These are phyloP conservation scores for Zoysia japonica DNA, from an alignment of 176 grass and related monocot species.

Conservation along the genomic window DNA sequence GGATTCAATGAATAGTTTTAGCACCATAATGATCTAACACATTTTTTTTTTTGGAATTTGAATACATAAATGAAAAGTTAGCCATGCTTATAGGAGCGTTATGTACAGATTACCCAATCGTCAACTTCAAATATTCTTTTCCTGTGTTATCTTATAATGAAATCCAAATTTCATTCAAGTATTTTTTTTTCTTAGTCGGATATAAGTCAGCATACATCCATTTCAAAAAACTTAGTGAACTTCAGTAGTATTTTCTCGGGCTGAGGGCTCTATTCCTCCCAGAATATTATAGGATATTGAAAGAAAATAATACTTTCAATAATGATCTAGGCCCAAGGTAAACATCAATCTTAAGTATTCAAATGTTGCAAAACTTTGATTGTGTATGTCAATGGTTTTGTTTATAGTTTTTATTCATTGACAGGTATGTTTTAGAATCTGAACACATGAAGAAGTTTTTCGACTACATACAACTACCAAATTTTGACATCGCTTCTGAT, in stretches of 20 bases:
- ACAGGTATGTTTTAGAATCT: constrained; percentile 93
- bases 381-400: constrained; percentile 11
- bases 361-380: constrained; percentile 19
- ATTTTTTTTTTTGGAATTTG: constrained; percentile 2
- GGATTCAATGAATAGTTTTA: no score
- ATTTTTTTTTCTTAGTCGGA: background rate
- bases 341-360: background rate
- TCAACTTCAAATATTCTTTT: no score
- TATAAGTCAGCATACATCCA: constrained; percentile 2
- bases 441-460: constrained; percentile 99
- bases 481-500: constrained; percentile 99
- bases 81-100: background rate
- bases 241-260: background rate
- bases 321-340: constrained; percentile 1
- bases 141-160: background rate
- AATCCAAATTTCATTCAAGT: background rate
- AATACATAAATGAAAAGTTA: background rate
- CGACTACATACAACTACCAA: constrained; percentile 94
- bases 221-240: background rate
- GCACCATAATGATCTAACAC: background rate
- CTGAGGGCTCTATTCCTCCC: background rate
- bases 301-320: constrained; percentile 11
- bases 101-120: no score
- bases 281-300: background rate
- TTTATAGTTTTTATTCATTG: constrained; percentile 19